Base-by-base conservation (phyloP, 768 basidiomycete genomes). In the Porpolomopsis calyptriformis region DNA sequence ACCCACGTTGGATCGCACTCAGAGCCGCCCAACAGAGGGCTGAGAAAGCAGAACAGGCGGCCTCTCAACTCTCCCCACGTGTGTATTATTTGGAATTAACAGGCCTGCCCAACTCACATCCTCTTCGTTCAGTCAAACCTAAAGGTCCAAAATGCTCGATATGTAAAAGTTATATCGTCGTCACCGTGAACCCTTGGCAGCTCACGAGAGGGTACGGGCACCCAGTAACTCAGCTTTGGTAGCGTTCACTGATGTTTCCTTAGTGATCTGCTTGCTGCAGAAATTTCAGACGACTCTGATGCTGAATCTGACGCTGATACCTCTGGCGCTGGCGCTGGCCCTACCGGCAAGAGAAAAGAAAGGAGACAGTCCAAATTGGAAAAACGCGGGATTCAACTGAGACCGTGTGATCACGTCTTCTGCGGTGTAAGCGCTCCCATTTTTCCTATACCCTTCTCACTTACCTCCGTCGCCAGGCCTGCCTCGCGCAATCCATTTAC, bases 181-280 rank as follows among this genome's bases (percentile, higher is more conserved):
- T 52, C 9, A 46, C 51, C 37, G 20, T 50, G 18, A 56, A 56
- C 38, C 55, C 55, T 12, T 56, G 53, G 51, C 53, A 52, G 40
- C 29, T 22, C 35, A 54, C 55, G 4, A 46, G 45, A 33, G 47
- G 3, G 51, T 54, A 8, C 16, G 45, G 40, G 42, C 22, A 4
- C 19, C 4, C 36, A 45, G 19, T 11, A 22, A 7, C 8, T 40
- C 11, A 8, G 24, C 8, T 12, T 14, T 40, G n/a, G 9, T n/a
- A n/a, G n/a, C n/a, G n/a, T n/a, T n/a, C n/a, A n/a, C n/a, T n/a
- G n/a, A n/a, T n/a, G n/a, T n/a, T n/a, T n/a, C 25, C 19, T 4
- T 12, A 54, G 55, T 22, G 53, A 52, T 20, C 49, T 42, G 7
- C 52, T 51, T 43, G 40, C 46, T 8, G 49, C 48, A 12, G 55